Evolutionary conservation across 2,329 filamentous ascomycete species (phyloP).

Genomic region (Xylaria arbuscula): DNA sequence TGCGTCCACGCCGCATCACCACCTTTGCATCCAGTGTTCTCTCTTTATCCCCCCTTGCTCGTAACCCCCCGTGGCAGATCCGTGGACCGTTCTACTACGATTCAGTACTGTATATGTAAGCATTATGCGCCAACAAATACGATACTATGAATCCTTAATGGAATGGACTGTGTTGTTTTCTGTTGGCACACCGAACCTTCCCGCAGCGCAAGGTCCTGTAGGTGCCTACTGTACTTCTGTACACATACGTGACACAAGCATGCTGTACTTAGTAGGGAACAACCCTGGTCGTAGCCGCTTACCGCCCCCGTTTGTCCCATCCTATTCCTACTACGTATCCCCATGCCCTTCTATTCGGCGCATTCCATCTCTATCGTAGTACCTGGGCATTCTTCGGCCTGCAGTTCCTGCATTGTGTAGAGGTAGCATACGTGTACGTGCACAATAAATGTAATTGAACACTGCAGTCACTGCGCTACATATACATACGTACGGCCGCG

Average conservation of each 20-base stretch:
- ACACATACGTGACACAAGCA: background rate
- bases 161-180: slow-evolving; percentile 2
- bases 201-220: slow-evolving; percentile 7
- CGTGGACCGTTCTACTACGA: too few relatives aligned
- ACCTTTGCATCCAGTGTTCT: background rate
- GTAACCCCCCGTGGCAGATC: background rate
- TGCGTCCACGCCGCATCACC: background rate
- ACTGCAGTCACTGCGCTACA: background rate
- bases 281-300: background rate
- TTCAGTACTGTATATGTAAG: too few relatives aligned
- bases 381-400: background rate
- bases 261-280: background rate
- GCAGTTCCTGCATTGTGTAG: background rate
- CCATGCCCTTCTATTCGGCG: background rate
- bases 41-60: background rate
- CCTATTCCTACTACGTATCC: too few relatives aligned
- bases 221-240: slow-evolving; percentile 4
- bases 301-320: background rate
- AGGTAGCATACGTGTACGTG: background rate
- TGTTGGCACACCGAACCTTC: slow-evolving; percentile 11
- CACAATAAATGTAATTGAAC: background rate
- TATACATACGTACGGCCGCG: background rate
- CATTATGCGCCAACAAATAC: too few relatives aligned
- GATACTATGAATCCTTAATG: too few relatives aligned
- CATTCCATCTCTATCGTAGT: background rate